Percentiles rank a stretch among this genome's conserved stretches.
Evolutionary conservation across 2,329 filamentous ascomycete species (phyloP).

Genomic region (Arthrobotrys conoides): DNA sequence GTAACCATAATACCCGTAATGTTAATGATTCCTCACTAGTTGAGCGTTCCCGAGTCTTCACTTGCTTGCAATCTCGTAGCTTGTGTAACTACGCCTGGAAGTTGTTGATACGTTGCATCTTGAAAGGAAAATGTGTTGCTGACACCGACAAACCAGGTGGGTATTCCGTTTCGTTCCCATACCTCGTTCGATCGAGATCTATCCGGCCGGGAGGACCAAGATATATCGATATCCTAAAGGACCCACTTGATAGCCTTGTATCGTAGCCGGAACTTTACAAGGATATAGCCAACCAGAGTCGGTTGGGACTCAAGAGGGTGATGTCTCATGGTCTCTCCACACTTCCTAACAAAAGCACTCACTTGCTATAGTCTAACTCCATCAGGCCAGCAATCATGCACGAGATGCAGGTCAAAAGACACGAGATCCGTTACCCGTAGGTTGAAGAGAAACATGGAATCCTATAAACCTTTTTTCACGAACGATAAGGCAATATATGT

Average conservation of each 20-base stretch:
- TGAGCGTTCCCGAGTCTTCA: no score
- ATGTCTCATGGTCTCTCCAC: slow-evolving; percentile 14
- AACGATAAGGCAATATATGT: neutral
- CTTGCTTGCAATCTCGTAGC: no score
- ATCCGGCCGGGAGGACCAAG: neutral
- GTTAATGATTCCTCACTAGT: no score
- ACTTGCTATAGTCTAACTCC: slow-evolving; percentile 30
- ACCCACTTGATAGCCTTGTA: neutral
- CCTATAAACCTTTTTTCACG: slow-evolving; percentile 10
- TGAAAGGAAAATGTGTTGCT: neutral
- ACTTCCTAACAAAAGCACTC: slow-evolving; percentile 19
- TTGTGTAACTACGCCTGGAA: no score
- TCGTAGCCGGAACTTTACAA: neutral
- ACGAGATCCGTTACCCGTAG: slow-evolving; percentile 33
- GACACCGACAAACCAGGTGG: no score
- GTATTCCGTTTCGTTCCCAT: no score
- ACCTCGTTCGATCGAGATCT: neutral
- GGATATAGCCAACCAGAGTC: neutral
- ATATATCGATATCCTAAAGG: slow-evolving; percentile 4
- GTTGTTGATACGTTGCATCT: slow-evolving; percentile 5
- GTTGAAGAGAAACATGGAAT: slow-evolving; percentile 1
- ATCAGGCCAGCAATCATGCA: slow-evolving; percentile 50
- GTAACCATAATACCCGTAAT: no score
- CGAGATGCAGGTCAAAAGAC: slow-evolving; percentile 31
- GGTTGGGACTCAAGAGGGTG: neutral